Base-by-base conservation (phyloP, 2,329 filamentous ascomycete species). In the Arthroderma uncinatum region DNA sequence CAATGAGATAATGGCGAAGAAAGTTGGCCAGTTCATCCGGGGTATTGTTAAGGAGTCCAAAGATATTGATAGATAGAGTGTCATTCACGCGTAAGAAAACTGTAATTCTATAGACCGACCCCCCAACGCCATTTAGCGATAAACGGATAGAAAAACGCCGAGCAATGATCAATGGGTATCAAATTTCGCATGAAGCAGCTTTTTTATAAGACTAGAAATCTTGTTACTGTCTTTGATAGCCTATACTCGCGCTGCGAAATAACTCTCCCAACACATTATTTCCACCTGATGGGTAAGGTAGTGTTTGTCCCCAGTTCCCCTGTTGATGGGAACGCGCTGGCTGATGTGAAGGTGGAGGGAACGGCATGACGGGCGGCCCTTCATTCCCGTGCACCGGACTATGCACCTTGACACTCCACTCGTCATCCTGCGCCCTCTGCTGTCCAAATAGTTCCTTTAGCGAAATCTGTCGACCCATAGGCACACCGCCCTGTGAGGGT, bases 391-490 rank as follows among this genome's bases (percentile, higher is more conserved):
- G 25, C 2, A 47, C 60, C 8, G 69, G 57, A 59, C 71, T 70
- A 64, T 79, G 78, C 48, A 72, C 71, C 53, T 74, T 73, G 12
- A 79, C 70, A 64, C 74, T 79, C 70, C 75, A 79, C 9, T 65
- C 76, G 55, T 77, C 73, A 61, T 80, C 78, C 54, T 77, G 73
- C 28, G 74, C 73, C 48, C 76, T 73, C 62, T 81, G 78, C 63
- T 80, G 77, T 4, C 78, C 78, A 62, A 82, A 81, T 1, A 81
- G 66, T 61, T 81, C 77, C 57, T 78, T 74, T 7, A 81, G 66
- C 14, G 74, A 78, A 23, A 80, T 68, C 65, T 78, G 77, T 47
- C 77, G 74, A n/a, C 75, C 78, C 75, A 79, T 80, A 10, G 75
- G 68, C 12, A 72, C 71, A 52, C 74, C 72, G 14, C 65, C 59